Evolutionary conservation across 2,329 filamentous ascomycete genomes (phyloP).

Genomic region (Venturia aucupariae): DNA sequence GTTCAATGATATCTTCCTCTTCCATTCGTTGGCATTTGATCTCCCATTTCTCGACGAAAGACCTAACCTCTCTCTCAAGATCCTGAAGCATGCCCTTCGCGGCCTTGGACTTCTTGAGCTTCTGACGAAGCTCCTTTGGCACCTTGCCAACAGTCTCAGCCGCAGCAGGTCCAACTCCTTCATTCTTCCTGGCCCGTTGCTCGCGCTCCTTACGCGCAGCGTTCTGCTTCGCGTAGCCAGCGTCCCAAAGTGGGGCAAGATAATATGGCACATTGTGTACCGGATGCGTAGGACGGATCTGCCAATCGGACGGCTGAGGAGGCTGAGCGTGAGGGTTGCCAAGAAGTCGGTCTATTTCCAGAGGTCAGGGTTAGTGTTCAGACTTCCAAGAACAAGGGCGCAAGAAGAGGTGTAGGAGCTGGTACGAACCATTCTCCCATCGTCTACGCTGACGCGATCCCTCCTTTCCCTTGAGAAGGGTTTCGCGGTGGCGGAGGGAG

Average conservation of each 20-base stretch:
- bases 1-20: conserved; percentile 27
- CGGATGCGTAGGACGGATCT: conserved; percentile 70
- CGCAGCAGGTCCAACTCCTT: background rate
- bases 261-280: conserved; percentile 78
- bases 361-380: background rate
- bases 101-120: conserved; percentile 47
- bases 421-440: conserved; percentile 77
- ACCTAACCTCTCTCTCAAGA: conserved; percentile 74
- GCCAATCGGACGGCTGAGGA: conserved; percentile 74
- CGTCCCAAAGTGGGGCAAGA: conserved; percentile 78
- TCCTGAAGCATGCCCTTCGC: conserved; percentile 73
- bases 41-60: conserved; percentile 55
- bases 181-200: background rate
- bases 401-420: background rate
- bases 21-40: conserved; percentile 18
- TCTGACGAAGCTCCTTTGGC: conserved; percentile 15
- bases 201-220: conserved; percentile 30
- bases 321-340: conserved; percentile 80
- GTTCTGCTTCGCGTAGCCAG: conserved; percentile 36
- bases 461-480: conserved; percentile 79
- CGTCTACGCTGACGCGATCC: conserved; percentile 75
- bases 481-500: conserved; percentile 59
- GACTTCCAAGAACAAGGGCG: background rate
- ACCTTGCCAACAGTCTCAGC: conserved; percentile 10
- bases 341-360: conserved; percentile 63